Conservation (phyloP, 768 basidiomycete genomes). For the Psilocybe subaeruginosa region DNA sequence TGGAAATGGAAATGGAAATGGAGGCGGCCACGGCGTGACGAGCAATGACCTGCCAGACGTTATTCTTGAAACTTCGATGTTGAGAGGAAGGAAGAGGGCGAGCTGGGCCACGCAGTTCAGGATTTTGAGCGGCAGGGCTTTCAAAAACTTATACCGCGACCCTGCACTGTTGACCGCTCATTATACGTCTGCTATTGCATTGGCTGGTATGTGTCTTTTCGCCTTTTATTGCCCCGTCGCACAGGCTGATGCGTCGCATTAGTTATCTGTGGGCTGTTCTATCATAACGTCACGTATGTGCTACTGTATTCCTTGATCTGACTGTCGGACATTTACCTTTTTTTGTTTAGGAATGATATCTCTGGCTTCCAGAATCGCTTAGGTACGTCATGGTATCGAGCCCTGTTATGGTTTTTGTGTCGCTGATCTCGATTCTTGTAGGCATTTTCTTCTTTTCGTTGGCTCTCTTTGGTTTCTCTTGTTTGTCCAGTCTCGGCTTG, state of each 20-base stretch:
- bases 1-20: slow-evolving; percentile 31
- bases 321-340: background rate
- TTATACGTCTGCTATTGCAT: slow-evolving; percentile 80
- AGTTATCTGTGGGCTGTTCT: slow-evolving; percentile 95
- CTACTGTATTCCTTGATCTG: background rate
- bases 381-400: slow-evolving; percentile 40
- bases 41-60: slow-evolving; percentile 65
- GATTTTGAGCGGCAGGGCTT: slow-evolving; percentile 93
- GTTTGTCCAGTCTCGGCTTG: slow-evolving; percentile 88
- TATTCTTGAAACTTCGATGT: slow-evolving; percentile 62
- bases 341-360: slow-evolving; percentile 75
- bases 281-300: slow-evolving; percentile 78
- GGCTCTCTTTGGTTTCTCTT: slow-evolving; percentile 97
- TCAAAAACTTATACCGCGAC: slow-evolving; percentile 97
- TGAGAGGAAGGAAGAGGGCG: slow-evolving; percentile 79
- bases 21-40: slow-evolving; percentile 27
- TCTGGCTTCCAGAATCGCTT: slow-evolving; percentile 96
- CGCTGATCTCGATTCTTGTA: slow-evolving; percentile 22
- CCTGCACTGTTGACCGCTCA: slow-evolving; percentile 91
- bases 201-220: slow-evolving; percentile 68
- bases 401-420: background rate
- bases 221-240: background rate
- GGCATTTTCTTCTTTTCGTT: slow-evolving; percentile 98
- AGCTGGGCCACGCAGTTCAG: slow-evolving; percentile 89
- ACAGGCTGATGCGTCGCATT: slow-evolving; percentile 7